Evolutionary conservation across 2,329 filamentous ascomycete species (phyloP), one percentile per base, ranked within the genome.

Genomic region (Talaromyces islandicus): DNA sequence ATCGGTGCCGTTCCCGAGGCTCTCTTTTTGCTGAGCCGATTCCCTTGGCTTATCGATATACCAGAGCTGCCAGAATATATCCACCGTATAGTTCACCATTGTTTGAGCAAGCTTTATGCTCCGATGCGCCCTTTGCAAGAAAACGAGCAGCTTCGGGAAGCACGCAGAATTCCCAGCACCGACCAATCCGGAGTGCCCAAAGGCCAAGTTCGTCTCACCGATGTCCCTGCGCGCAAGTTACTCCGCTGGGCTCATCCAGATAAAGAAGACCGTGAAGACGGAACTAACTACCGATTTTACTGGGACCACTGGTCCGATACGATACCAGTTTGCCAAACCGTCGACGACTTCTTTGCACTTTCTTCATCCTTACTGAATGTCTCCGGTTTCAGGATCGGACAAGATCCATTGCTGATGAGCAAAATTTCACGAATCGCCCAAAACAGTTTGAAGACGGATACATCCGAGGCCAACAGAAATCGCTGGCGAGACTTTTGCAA

Each of bases 241-340:
- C 80, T 94, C 64, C 85, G 90, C 63, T 97, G 93, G 93, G 89
- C 92, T 4, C 88, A 89, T 67, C 85, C 91, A 5, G 92, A 96
- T 67, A 87, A 85, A 65, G 83, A 83, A 64, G 90, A 94, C 68
- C 86, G 85, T 27, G 87, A 87, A 58, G 90, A 92, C 66, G 87
- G 88, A 21, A 85, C 80, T 12, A 82, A 89, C 57, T 97, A 97
- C 72, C 86, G 89, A 35, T 97, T 95, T 71, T 99, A 99, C 74
- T 97, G 94, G 87, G 92, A 96, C 61, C 94, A 97, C 67, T 99
- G 94, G 94, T 83, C 87, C 2, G 93, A 97, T 74, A 96, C 94
- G 64, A 83, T 99, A 52, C 95, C 94, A 0, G 78, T 96, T 21
- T 99, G 94, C 70, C 92, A 96, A 71, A 89, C 82, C 1, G 86